These are phyloP conservation scores for Mycogone perniciosa DNA, from an alignment of 2,329 filamentous ascomycete genomes.

Conservation along the genomic window DNA sequence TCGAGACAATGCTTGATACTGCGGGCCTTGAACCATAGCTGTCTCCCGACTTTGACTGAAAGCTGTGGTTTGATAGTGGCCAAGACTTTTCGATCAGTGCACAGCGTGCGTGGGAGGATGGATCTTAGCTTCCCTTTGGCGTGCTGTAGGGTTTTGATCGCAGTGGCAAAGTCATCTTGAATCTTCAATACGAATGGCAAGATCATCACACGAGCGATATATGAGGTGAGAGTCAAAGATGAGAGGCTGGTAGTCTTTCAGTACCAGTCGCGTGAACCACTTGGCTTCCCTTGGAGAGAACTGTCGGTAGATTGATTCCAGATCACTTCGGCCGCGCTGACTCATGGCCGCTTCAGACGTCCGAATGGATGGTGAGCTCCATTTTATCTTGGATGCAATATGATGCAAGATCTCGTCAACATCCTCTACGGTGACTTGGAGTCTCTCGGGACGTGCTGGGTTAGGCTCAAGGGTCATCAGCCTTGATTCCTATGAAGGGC, in stretches of 20 bases:
- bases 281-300: constrained; percentile 67
- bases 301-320: constrained; percentile 53
- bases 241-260: constrained; percentile 69
- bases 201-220: constrained; percentile 59
- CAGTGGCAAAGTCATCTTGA: constrained; percentile 59
- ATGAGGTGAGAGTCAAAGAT: constrained; percentile 51
- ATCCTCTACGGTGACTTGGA: constrained; percentile 60
- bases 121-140: constrained; percentile 16
- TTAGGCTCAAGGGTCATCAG: constrained; percentile 37
- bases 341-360: constrained; percentile 23
- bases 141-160: constrained; percentile 46
- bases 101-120: constrained; percentile 12
- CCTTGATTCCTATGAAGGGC: background rate
- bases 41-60: constrained; percentile 59
- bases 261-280: constrained; percentile 75
- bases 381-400: constrained; percentile 62
- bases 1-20: constrained; percentile 69
- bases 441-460: constrained; percentile 21
- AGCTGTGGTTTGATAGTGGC: constrained; percentile 43
- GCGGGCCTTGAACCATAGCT: constrained; percentile 58
- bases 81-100: constrained; percentile 19
- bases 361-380: constrained; percentile 61
- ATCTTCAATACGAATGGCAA: constrained; percentile 65
- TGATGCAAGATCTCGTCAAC: constrained; percentile 60
- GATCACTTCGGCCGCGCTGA: constrained; percentile 32